Percentiles rank a stretch among this genome's conserved stretches.
phyloP scores from a whole-genome alignment of 2,329 filamentous ascomycete species.

The Xylariaceae sp. region DNA sequence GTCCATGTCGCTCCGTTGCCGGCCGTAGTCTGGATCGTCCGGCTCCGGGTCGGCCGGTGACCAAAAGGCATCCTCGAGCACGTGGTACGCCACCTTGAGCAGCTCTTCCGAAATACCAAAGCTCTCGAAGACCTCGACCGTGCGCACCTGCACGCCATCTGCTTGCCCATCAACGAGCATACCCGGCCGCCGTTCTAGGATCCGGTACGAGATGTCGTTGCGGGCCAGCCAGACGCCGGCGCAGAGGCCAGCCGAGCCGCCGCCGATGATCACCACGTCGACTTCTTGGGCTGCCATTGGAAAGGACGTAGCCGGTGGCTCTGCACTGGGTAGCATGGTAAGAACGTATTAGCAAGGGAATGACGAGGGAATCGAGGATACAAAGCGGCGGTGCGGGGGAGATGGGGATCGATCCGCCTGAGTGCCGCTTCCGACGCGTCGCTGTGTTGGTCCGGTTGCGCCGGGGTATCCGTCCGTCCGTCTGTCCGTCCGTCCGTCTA shows the following conservation, averaged over 20 bases:
- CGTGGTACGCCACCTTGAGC: constrained; percentile 52
- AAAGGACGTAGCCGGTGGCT: neutral
- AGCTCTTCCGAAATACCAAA: constrained; percentile 51
- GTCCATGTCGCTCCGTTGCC: neutral
- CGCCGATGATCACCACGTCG: constrained; percentile 56
- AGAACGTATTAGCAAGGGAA: too few species aligned
- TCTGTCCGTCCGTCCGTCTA: too few species aligned
- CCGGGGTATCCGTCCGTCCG: too few species aligned
- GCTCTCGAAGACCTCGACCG: constrained; percentile 57
- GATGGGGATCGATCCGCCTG: too few species aligned
- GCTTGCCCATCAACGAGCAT: constrained; percentile 56
- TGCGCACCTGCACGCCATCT: constrained; percentile 57
- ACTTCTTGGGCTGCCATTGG: constrained; percentile 12
- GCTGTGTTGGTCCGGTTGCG: too few species aligned
- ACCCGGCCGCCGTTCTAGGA: constrained; percentile 52
- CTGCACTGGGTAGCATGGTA: too few species aligned
- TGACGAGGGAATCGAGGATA: too few species aligned
- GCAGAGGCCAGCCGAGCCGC: constrained; percentile 56
- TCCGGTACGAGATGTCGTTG: constrained; percentile 49
- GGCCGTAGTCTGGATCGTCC: neutral
- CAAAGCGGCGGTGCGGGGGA: too few species aligned
- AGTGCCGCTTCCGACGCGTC: too few species aligned
- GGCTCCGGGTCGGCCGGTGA: constrained; percentile 27
- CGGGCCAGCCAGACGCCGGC: constrained; percentile 56
- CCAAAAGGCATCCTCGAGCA: constrained; percentile 55